Conservation (phyloP, 2,329 filamentous ascomycete genomes). For the Aspergillus versicolor region DNA sequence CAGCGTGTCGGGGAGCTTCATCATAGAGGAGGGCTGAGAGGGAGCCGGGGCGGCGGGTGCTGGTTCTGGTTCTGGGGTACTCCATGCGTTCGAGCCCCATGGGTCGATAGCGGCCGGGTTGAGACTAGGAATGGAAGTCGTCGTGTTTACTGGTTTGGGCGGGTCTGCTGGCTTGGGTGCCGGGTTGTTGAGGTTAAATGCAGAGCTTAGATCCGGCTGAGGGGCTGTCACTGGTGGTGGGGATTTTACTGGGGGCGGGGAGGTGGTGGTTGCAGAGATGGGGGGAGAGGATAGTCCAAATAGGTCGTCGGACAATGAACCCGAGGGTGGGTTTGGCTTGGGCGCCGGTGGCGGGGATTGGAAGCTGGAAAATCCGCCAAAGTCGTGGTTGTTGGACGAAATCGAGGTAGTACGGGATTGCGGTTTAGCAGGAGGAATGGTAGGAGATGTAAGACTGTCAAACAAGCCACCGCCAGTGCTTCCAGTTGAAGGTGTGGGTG, state of each 20-base stretch:
- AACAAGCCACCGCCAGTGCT: slow-evolving; percentile 85
- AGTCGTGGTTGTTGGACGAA: slow-evolving; percentile 58
- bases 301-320: slow-evolving; percentile 69
- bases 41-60: slow-evolving; percentile 34
- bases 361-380: slow-evolving; percentile 65
- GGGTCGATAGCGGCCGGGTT: slow-evolving; percentile 60
- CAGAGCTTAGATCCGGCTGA: slow-evolving; percentile 56
- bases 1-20: slow-evolving; percentile 47
- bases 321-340: slow-evolving; percentile 45
- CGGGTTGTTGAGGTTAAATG: slow-evolving; percentile 71
- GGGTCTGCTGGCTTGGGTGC: slow-evolving; percentile 42
- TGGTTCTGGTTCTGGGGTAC: slow-evolving; percentile 54
- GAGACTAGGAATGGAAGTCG: slow-evolving; percentile 42
- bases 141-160: slow-evolving; percentile 36
- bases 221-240: slow-evolving; percentile 34
- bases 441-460: slow-evolving; percentile 64
- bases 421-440: slow-evolving; percentile 48
- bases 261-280: slow-evolving; percentile 40
- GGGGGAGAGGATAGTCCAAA: slow-evolving; percentile 65
- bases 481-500: slow-evolving; percentile 53
- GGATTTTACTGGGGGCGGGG: slow-evolving; percentile 41
- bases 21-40: slow-evolving; percentile 32
- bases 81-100: slow-evolving; percentile 89
- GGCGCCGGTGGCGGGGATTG: slow-evolving; percentile 41
- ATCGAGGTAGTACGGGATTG: slow-evolving; percentile 51